A percentile compares a stretch with the other conserved stretches of the same genome.
These are phyloP conservation scores for Annona cherimola DNA, from an alignment of 164 flowering plant species.

Conservation along the genomic window DNA sequence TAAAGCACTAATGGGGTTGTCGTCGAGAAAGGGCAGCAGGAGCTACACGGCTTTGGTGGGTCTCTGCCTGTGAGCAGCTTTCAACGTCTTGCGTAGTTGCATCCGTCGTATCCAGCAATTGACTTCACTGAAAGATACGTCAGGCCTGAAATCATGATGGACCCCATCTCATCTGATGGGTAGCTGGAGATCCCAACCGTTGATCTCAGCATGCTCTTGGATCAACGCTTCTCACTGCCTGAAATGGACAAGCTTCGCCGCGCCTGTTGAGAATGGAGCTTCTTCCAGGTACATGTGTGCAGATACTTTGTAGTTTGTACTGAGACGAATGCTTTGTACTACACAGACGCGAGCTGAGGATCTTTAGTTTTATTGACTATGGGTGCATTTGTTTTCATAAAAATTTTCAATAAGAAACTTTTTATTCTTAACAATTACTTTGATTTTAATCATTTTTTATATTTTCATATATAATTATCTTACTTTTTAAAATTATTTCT, in stretches of 20 bases:
- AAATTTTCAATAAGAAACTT: no score
- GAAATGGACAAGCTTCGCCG: slow-evolving; percentile 32
- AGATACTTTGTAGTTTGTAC: no score
- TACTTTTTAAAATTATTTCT: no score
- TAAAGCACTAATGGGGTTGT: no score
- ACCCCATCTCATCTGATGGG: slow-evolving; percentile 12
- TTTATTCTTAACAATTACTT: no score
- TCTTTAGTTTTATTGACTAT: no score
- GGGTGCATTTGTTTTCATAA: no score
- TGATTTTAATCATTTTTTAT: no score
- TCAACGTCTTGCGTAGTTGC: slow-evolving; percentile 28
- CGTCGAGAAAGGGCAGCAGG: background rate
- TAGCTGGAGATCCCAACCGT: slow-evolving; percentile 30
- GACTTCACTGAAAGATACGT: slow-evolving; percentile 31
- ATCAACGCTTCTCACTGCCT: slow-evolving; percentile 4
- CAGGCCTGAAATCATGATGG: slow-evolving; percentile 22
- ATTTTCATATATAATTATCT: no score
- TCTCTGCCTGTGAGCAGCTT: slow-evolving; percentile 39
- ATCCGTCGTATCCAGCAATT: slow-evolving; percentile 1
- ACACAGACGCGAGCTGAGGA: no score
- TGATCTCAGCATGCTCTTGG: slow-evolving; percentile 23
- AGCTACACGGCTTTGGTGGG: slow-evolving; percentile 15
- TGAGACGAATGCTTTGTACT: no score
- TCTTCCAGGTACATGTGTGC: slow-evolving; percentile 34
- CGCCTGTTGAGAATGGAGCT: slow-evolving; percentile 52